Conservation (phyloP, 441 rosid species). For the Croton setiger region DNA sequence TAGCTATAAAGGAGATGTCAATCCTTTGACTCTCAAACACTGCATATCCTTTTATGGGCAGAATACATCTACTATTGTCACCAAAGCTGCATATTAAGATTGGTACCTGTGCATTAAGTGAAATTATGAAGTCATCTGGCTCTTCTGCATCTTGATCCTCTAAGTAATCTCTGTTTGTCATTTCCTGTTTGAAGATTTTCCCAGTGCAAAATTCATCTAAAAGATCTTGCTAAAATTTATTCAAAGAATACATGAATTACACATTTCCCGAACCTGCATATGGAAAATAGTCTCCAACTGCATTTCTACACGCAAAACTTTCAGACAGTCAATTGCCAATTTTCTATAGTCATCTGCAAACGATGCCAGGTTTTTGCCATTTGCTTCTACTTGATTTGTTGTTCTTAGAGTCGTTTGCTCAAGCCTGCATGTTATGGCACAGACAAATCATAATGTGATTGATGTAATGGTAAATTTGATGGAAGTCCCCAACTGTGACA, state of each 20-base stretch:
- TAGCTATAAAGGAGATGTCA: not conserved
- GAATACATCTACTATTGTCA: not conserved
- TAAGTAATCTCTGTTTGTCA: conserved; percentile 81
- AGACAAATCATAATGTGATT: no score
- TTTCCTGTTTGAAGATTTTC: conserved; percentile 58
- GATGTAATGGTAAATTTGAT: no score
- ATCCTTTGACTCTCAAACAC: not conserved
- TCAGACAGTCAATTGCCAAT: conserved; percentile 92
- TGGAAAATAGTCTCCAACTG: conserved; percentile 93
- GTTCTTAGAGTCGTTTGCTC: conserved; percentile 51
- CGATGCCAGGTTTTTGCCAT: conserved; percentile 59
- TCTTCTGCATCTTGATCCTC: conserved; percentile 98
- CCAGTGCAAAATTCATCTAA: conserved; percentile 14
- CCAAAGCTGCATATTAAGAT: conserved; percentile 13
- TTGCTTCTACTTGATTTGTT: conserved; percentile 50
- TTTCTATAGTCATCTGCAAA: conserved; percentile 92
- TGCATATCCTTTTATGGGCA: not conserved
- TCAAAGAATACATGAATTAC: conserved; percentile 9
- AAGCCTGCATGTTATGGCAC: conserved; percentile 45
- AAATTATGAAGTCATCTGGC: conserved; percentile 92
- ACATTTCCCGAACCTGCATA: conserved; percentile 68
- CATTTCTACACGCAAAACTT: conserved; percentile 97
- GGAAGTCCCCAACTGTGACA: no score
- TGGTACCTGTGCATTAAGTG: conserved; percentile 85
- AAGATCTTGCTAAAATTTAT: conserved; percentile 7